phyloP scores from a whole-genome alignment of 1,139 yeast genomes.

The Sugiyamaella japonica region DNA sequence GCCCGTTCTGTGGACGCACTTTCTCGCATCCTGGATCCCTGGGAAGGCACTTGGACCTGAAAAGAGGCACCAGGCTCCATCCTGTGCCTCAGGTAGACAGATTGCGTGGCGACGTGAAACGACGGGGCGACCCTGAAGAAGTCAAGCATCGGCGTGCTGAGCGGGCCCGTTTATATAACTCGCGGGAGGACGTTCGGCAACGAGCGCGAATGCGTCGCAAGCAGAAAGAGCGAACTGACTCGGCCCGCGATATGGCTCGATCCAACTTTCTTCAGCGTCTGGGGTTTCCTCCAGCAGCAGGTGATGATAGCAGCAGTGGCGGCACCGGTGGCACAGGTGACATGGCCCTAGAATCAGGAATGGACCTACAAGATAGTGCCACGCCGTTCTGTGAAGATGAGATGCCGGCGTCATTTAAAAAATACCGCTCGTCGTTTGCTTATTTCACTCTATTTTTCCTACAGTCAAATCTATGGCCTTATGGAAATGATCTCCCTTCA shows the following conservation, averaged over 20 bases:
- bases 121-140: constrained; percentile 49
- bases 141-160: constrained; percentile 44
- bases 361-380: background rate
- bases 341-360: background rate
- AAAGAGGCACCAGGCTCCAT: constrained; percentile 49
- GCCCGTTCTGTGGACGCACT: constrained; percentile 50
- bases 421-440: constrained; percentile 44
- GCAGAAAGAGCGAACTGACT: constrained; percentile 39
- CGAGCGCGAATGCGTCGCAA: constrained; percentile 45
- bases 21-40: constrained; percentile 55
- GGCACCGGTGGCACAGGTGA: background rate
- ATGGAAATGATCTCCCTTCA: constrained; percentile 10
- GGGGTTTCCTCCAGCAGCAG: constrained; percentile 44
- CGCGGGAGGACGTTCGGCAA: constrained; percentile 48
- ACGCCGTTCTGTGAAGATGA: background rate
- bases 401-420: background rate
- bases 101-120: constrained; percentile 48
- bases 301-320: background rate
- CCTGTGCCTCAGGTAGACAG: constrained; percentile 48
- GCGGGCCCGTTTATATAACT: constrained; percentile 46
- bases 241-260: constrained; percentile 42
- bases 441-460: constrained; percentile 48
- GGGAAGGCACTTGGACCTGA: constrained; percentile 52
- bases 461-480: constrained; percentile 49
- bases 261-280: constrained; percentile 42